Percentiles rank a stretch among this genome's conserved stretches.
Evolutionary conservation across 169 alveolate species (phyloP).

Genomic region (Plasmodium gaboni): DNA sequence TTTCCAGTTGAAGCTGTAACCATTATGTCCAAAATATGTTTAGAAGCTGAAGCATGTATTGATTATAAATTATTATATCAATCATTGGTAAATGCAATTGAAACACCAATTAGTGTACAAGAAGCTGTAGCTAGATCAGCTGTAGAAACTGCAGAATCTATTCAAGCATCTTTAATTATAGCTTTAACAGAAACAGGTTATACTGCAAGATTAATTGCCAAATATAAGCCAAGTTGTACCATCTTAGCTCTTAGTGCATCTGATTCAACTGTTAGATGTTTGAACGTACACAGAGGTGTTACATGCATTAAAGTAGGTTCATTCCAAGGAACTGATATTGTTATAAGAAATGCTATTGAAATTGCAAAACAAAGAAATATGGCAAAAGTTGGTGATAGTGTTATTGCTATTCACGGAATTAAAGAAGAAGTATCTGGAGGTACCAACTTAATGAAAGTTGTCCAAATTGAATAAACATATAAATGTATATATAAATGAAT

Average conservation of each 20-base stretch:
- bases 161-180: conserved; percentile 92
- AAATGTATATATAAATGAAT: neutral
- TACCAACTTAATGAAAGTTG: conserved; percentile 93
- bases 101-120: conserved; percentile 86
- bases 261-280: conserved; percentile 92
- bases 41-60: conserved; percentile 90
- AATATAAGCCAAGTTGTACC: conserved; percentile 95
- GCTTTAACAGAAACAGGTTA: conserved; percentile 97
- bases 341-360: conserved; percentile 90
- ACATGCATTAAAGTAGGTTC: conserved; percentile 93
- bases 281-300: conserved; percentile 95
- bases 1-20: conserved; percentile 88
- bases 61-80: conserved; percentile 83
- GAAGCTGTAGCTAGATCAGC: conserved; percentile 94
- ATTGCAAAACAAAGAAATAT: conserved; percentile 94
- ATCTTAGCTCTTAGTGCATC: conserved; percentile 94
- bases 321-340: conserved; percentile 91
- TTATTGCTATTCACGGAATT: conserved; percentile 95
- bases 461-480: conserved; percentile 78
- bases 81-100: conserved; percentile 79
- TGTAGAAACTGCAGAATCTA: conserved; percentile 91
- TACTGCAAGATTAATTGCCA: conserved; percentile 96
- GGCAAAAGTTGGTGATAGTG: conserved; percentile 93
- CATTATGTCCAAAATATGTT: conserved; percentile 88
- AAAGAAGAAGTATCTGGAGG: conserved; percentile 95